Conservation (phyloP, 495 filamentous ascomycete species). For the Hypoxylon subgilvum region DNA sequence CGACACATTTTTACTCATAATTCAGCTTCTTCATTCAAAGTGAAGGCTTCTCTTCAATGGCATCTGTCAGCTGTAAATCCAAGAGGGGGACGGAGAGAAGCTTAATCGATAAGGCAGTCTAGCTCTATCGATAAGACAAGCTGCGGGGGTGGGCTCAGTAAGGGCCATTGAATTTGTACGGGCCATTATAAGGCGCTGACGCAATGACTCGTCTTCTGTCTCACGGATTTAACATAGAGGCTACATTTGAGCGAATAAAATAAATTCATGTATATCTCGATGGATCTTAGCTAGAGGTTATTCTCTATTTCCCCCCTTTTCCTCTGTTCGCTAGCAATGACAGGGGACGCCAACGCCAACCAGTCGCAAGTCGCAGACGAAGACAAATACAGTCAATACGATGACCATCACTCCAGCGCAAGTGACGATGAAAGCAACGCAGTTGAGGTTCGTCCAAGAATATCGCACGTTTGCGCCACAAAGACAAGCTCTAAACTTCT, state of each 20-base stretch:
- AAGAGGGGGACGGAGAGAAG: no score
- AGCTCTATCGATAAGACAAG: slow-evolving; percentile 14
- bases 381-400: slow-evolving; percentile 32
- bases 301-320: background rate
- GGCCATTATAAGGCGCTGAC: slow-evolving; percentile 17
- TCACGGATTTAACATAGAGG: no score
- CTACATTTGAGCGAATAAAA: no score
- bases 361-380: slow-evolving; percentile 35
- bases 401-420: slow-evolving; percentile 40
- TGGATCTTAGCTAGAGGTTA: background rate
- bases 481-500: no score
- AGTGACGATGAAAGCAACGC: slow-evolving; percentile 51
- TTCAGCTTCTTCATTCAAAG: no score
- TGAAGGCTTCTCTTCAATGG: no score
- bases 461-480: no score
- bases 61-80: no score
- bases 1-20: no score
- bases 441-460: slow-evolving; percentile 53
- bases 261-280: background rate
- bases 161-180: background rate
- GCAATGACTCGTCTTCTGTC: slow-evolving; percentile 19
- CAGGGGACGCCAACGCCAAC: slow-evolving; percentile 44
- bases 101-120: background rate
- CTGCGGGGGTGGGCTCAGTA: slow-evolving; percentile 21
- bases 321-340: slow-evolving; percentile 16